These are phyloP conservation scores for Clausena lansium DNA, from an alignment of 345 rosid genomes.

Conservation along the genomic window DNA sequence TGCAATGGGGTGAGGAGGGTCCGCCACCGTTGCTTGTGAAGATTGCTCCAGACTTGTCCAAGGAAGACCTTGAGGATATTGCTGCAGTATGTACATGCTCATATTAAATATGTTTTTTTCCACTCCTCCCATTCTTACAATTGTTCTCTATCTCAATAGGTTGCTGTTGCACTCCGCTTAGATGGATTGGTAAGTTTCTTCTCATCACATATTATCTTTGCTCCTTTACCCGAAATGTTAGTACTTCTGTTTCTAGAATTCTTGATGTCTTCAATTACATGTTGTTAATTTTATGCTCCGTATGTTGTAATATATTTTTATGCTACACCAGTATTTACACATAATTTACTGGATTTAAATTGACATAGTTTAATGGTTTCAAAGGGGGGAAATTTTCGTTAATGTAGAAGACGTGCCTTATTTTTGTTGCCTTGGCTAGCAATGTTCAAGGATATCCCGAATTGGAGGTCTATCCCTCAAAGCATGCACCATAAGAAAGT, in stretches of 20 bases:
- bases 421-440: not conserved
- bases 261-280: not conserved
- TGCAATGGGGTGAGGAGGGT: constrained; percentile 99
- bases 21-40: constrained; percentile 97
- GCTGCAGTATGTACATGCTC: constrained; percentile 64
- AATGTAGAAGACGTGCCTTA: not conserved
- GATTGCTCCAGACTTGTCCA: constrained; percentile 94
- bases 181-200: constrained; percentile 79
- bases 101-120: not conserved
- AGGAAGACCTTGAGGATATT: constrained; percentile 96
- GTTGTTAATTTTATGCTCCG: not conserved
- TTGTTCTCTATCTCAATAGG: constrained; percentile 51
- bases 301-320: not conserved
- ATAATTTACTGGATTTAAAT: not conserved
- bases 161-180: constrained; percentile 89
- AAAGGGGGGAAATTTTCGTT: not conserved
- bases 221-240: not conserved
- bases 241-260: not conserved
- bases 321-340: not conserved
- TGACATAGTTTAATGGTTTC: not conserved
- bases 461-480: not conserved
- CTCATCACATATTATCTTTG: not conserved
- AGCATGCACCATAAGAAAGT: not conserved
- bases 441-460: not conserved
- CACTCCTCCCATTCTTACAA: constrained; percentile 25